Base-by-base conservation (phyloP, 2,329 filamentous ascomycete species). In the Mollisiaceae sp. region DNA sequence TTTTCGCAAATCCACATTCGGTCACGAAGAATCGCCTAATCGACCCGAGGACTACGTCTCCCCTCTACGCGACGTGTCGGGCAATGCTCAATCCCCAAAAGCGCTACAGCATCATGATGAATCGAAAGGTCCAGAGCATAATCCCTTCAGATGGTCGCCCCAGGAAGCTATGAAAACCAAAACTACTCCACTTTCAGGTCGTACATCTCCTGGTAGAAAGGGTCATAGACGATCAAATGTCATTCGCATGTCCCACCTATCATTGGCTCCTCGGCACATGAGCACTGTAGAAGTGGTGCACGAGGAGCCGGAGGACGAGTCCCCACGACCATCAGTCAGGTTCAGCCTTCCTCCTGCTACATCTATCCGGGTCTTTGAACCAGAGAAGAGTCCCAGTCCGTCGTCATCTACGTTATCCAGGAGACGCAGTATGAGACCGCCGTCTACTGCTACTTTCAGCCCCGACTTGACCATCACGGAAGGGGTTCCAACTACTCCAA, bases 141-240 rank as follows among this genome's bases (percentile, higher is more conserved):
- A 74, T 59, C 68, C 71, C 4, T 75, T 74, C 27, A 72, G 70
- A 62, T 74, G 72, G 73, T 67, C 68, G 35, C 70, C 72, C 2
- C 67, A 72, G 63, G 69, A 71, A 43, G 56, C 66, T 32, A 70
- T 68, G 64, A 61, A 70, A 57, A 60, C 59, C 5, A 59, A 66
- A 41, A 24, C 60, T 2, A 64, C 45, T 1, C 60, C 58, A 18
- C 71, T 63, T 43, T 63, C 69, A 8, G 69, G 64, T 18, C 60
- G 57, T 8, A 39, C 45, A 1, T 56, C 54, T 14, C 47, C 66
- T 4, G 54, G 59, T 39, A 64, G 64, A 12, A 73, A 71, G 50
- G 73, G 70, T 0, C 74, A 76, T 32, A 73, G 72, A 43, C 64
- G 70, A 52, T 72, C 71, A 0, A 70, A 72, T 43, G 66, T 71